Evolutionary conservation across 495 filamentous ascomycete species (phyloP).

Genomic region (Polyplosphaeria fusca): DNA sequence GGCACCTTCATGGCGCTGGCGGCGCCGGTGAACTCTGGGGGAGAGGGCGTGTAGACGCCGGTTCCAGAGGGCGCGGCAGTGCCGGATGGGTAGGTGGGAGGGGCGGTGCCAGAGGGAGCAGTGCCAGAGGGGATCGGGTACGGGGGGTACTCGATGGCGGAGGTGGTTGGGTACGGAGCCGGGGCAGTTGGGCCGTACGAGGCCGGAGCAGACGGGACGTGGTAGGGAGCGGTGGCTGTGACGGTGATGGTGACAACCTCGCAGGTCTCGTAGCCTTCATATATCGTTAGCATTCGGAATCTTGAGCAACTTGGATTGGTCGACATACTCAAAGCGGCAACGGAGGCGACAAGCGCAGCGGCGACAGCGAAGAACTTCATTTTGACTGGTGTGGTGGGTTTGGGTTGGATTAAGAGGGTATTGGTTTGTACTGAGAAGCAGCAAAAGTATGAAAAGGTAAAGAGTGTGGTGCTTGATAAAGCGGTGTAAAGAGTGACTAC

Average conservation of each 20-base stretch:
- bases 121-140: not conserved
- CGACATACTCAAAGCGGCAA: not conserved
- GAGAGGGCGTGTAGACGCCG: conserved; percentile 7
- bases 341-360: conserved; percentile 14
- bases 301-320: too few relatives aligned
- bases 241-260: conserved; percentile 18
- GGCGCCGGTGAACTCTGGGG: conserved; percentile 25
- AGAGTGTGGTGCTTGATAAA: conserved; percentile 11
- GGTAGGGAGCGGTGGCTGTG: conserved; percentile 7
- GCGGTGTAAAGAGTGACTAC: conserved; percentile 23
- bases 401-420: conserved; percentile 1
- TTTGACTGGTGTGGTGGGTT: conserved; percentile 3
- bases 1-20: conserved; percentile 3
- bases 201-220: conserved; percentile 4
- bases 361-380: conserved; percentile 26
- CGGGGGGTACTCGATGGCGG: conserved; percentile 6
- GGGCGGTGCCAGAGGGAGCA: not conserved
- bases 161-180: conserved; percentile 8
- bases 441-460: conserved; percentile 3
- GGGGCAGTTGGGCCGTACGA: not conserved
- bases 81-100: conserved; percentile 1
- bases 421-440: conserved; percentile 10
- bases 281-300: too few relatives aligned
- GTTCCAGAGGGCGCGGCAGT: conserved; percentile 14
- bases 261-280: not conserved